Evolutionary conservation across 2,329 filamentous ascomycete genomes (phyloP), one percentile per base, ranked within the genome.

Genomic region (Beauveria sp.): DNA sequence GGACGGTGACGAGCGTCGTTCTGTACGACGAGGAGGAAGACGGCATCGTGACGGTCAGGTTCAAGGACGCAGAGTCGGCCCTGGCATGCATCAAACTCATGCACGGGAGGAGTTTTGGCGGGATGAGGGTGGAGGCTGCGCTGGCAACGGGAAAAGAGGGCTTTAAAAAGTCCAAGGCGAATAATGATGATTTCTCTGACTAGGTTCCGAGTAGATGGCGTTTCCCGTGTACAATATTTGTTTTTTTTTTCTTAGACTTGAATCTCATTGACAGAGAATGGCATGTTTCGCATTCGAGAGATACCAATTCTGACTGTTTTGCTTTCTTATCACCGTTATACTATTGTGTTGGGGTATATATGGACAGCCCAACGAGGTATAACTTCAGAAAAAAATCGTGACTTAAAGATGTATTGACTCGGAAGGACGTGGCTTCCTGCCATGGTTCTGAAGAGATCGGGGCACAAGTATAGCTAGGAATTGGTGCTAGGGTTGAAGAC

Each of bases 1-100:
- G 94, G 3, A 81, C 87, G 26, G 91, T 97, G 41, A 96, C 92
- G 37, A 97, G 96, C 70, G 90, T 97, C 46, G 87, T 94, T 3
- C 78, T 99, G 18, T 99, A 89, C 72, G 94, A 99, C 72, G 80
- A 87, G 65, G 96, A 99, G 73, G 77, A 84, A 4, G 89, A 91
- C 0, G 94, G 94, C 20, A 83, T 97, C 43, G 89, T 92, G 9
- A 92, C 87, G 59, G 89, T 99, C 64, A 87, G 89, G 67, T 99
- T 96, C 76, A 78, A 80, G 60, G 85, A 89, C 44, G 78, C 83
- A 4, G 84, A 89, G 62, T 83, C 88, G 2, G 93, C 92, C 3
- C 78, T 79, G 61, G 85, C 83, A 9, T 96, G 91, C 71, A 84
- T 93, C 46, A 71, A 84, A 67, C 71, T 86, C 51, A 92, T 96